Conservation (phyloP, 208 protist genomes). For the Wallacemonas sp. region DNA sequence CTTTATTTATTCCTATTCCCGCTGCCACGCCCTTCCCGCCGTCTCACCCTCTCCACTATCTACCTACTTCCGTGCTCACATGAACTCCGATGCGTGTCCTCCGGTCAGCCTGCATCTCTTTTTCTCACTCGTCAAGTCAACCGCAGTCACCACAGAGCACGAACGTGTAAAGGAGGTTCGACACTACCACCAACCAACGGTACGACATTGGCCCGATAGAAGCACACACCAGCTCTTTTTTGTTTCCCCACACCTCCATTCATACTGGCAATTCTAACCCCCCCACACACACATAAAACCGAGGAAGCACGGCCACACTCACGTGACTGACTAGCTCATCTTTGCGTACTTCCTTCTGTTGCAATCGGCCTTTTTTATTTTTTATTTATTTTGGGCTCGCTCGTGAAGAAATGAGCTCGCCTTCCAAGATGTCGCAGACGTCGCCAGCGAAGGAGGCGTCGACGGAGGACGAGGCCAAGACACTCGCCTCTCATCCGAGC, state of each 20-base stretch:
- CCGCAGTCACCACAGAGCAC: too few species aligned
- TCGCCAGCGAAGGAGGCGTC: not conserved
- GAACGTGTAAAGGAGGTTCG: constrained; percentile 14
- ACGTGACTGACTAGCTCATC: not conserved
- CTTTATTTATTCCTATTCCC: too few species aligned
- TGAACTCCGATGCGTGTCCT: too few species aligned
- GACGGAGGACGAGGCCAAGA: not conserved
- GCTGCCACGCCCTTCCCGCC: too few species aligned
- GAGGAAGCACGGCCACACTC: not conserved
- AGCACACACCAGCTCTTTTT: constrained; percentile 12
- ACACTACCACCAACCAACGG: constrained; percentile 8
- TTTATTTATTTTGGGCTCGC: not conserved
- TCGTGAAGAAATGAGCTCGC: not conserved
- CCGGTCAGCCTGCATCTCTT: too few species aligned
- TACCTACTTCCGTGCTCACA: too few species aligned
- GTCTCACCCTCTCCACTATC: too few species aligned
- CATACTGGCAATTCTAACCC: not conserved
- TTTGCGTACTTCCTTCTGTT: not conserved
- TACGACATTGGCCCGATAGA: too few species aligned
- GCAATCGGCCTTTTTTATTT: constrained; percentile 8
- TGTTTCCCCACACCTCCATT: too few species aligned
- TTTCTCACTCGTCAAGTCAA: too few species aligned
- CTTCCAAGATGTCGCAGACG: not conserved
- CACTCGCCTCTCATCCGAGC: not conserved
- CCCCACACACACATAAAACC: constrained; percentile 12